phyloP scores from a whole-genome alignment of 2,329 filamentous ascomycete genomes.

The Aureobasidium mangrovei region DNA sequence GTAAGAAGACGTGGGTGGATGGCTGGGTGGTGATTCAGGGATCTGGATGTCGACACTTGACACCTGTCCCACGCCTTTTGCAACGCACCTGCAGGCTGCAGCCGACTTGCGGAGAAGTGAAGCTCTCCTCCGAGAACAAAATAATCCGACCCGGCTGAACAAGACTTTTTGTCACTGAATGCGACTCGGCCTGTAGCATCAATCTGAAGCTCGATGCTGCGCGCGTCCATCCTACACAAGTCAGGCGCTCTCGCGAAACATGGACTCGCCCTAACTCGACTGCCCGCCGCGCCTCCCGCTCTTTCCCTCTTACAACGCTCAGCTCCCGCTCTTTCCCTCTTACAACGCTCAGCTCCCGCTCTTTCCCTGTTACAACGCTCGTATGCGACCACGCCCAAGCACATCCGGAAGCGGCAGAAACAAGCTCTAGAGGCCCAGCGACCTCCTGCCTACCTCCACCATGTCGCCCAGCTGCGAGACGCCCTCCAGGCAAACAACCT shows the following conservation, averaged over 20 bases:
- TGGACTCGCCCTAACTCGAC: neutral
- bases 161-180: too few relatives aligned
- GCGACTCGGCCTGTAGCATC: neutral
- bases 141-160: neutral
- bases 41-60: neutral
- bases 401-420: conserved; percentile 10
- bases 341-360: neutral
- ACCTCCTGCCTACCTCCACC: neutral
- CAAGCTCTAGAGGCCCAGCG: neutral
- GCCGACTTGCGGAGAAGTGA: conserved; percentile 2
- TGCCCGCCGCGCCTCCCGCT: neutral
- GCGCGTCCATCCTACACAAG: neutral
- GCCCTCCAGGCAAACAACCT: conserved; percentile 19
- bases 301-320: neutral
- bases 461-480: conserved; percentile 16
- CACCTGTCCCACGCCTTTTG: conserved; percentile 7
- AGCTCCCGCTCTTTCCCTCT: neutral
- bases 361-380: neutral
- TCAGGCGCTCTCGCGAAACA: conserved; percentile 9
- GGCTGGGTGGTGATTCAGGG: conserved; percentile 9
- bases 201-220: conserved; percentile 5
- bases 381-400: conserved; percentile 5
- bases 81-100: neutral
- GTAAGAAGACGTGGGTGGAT: neutral
- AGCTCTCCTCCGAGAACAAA: conserved; percentile 8